Conservation (phyloP, 164 flowering plant species). For the Kingdonia uniflora region DNA sequence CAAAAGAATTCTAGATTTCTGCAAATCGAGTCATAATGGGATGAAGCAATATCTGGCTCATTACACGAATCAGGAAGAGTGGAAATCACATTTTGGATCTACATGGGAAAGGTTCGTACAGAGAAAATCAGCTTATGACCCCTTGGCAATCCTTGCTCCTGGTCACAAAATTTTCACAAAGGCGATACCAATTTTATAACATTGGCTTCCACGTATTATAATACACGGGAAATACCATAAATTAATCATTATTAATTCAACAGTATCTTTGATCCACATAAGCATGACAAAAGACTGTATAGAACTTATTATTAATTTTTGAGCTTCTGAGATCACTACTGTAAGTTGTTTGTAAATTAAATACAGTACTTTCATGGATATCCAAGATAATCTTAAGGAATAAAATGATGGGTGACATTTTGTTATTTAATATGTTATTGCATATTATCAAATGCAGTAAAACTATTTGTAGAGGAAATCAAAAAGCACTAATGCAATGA, state of each 20-base stretch:
- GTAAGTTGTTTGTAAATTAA: constrained; percentile 3
- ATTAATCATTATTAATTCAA: background rate
- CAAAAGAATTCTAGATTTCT: constrained; percentile 47
- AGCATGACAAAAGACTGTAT: constrained; percentile 7
- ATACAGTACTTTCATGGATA: constrained; percentile 3
- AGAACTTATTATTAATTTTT: background rate
- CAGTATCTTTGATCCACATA: background rate
- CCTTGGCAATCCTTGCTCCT: constrained; percentile 78
- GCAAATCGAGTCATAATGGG: constrained; percentile 31
- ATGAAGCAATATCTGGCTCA: constrained; percentile 79
- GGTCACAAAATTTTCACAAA: constrained; percentile 78
- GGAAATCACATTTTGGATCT: constrained; percentile 75
- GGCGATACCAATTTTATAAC: constrained; percentile 20
- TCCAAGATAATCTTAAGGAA: background rate
- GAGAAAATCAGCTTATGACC: constrained; percentile 71
- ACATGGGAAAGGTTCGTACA: constrained; percentile 52
- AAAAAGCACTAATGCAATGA: no score
- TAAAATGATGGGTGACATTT: background rate
- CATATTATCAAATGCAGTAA: no score
- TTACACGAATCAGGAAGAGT: constrained; percentile 50
- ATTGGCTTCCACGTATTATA: constrained; percentile 5
- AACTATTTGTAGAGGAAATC: no score
- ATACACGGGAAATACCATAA: background rate
- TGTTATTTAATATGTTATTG: no score
- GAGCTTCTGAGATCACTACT: background rate